Base-by-base conservation (phyloP, 495 filamentous ascomycete genomes). In the Aspergillus ostianus region DNA sequence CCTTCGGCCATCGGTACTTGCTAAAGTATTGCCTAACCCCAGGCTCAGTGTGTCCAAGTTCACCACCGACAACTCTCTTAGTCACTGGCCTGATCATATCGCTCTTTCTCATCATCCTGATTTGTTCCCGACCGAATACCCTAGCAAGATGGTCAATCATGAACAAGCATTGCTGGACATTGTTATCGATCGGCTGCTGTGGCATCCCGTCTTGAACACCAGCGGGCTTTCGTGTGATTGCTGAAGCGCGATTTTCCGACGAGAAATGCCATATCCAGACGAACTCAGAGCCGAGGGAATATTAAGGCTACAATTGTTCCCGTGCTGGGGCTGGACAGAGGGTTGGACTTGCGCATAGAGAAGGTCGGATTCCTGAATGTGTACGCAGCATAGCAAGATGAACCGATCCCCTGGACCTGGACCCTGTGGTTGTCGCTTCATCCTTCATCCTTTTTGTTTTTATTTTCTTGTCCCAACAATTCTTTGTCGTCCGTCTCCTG, bases 91-190 rank as follows among this genome's bases (percentile, higher is more conserved):
- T 56, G 4, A 30, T 44, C 15, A 12, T 66, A 6, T 50, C 36
- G 10, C 52, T 51, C 2, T 45, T 51, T 2, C 18, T 12, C 0
- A 21, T 5, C 13, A 19, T 58, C 0, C 27, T n/a, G 27, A 5
- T 62, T 5, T n/a, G 49, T 0, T 60, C 58, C 1, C 44, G 50
- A 45, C 26, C 18, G 13, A 3, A n/a, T 6, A 7, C 57, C 13
- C 65, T 61, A 5, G 52, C 57, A 5, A 47, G 0, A 0, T 47
- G 63, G 3, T 32, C 56, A 0, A 65, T 45, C 0, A 26, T 55
- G 1, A 65, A 68, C 27, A 64, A 29, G 61, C 68, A 0, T 63
- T 65, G 0, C 56, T 68, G 1, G 67, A 70, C 51, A 56, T 70
- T 3, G 65, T 68, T 1, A 64, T 66, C 4, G 61, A 68, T 45